Percentiles rank a stretch among this genome's conserved stretches.
Evolutionary conservation across 768 basidiomycete genomes (phyloP).

Genomic region (Leccinum uliginosum): DNA sequence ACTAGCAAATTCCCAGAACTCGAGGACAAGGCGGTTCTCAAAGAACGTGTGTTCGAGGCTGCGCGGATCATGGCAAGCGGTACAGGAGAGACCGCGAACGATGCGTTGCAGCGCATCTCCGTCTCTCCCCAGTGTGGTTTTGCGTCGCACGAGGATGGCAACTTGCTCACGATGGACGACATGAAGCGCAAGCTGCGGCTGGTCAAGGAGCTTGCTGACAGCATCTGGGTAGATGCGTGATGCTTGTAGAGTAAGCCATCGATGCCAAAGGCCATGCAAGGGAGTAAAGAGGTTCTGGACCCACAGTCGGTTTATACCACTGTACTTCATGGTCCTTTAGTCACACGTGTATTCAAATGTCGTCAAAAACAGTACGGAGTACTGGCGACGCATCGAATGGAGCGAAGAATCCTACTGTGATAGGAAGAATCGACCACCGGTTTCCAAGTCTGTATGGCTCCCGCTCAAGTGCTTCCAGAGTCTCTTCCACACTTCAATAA

Average conservation of each 20-base stretch:
- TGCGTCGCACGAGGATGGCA: not conserved
- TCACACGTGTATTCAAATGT: not conserved
- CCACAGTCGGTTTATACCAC: not conserved
- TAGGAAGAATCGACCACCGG: too few species aligned
- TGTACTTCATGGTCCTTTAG: not conserved
- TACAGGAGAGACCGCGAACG: not conserved
- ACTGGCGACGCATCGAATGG: too few species aligned
- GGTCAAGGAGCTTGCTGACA: not conserved
- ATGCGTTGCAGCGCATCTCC: not conserved
- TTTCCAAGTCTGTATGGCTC: too few species aligned
- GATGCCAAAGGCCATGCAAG: not conserved
- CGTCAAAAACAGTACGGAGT: too few species aligned
- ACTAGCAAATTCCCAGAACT: not conserved
- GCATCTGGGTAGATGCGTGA: not conserved
- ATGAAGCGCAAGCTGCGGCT: not conserved
- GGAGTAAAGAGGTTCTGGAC: not conserved
- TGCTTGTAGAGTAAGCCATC: not conserved
- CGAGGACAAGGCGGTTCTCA: not conserved
- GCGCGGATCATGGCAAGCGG: not conserved
- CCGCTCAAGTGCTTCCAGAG: too few species aligned
- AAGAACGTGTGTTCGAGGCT: not conserved
- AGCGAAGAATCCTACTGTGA: too few species aligned
- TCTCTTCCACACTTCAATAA: too few species aligned
- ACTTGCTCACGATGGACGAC: not conserved
- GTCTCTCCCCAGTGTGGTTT: not conserved